Conservation (phyloP, 192 early-diverging fungal species). For the Kickxella alabastrina region DNA sequence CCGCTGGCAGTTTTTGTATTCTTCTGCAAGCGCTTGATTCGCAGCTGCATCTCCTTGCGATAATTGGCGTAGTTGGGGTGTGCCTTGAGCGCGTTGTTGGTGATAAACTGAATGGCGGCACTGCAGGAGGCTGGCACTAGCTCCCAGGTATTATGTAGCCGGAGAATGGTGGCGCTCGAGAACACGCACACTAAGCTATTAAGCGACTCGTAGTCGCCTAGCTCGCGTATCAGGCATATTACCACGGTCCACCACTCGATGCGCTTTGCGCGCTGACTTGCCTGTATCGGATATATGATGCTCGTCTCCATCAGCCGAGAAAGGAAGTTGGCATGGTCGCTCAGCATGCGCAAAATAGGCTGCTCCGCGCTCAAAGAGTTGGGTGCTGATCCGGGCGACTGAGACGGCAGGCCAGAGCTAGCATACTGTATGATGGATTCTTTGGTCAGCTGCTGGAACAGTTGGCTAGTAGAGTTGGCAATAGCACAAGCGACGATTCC, state of each 20-base stretch:
- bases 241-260: conserved; percentile 48
- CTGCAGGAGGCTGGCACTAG: conserved; percentile 28
- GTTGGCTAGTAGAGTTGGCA: conserved; percentile 43
- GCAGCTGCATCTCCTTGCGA: conserved; percentile 33
- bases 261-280: conserved; percentile 29
- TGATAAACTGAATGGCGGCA: conserved; percentile 32
- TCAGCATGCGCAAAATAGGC: conserved; percentile 29
- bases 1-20: conserved; percentile 1
- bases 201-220: conserved; percentile 51
- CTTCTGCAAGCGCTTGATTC: conserved; percentile 20
- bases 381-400: too few species aligned
- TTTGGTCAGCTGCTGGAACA: conserved; percentile 34
- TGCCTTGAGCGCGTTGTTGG: conserved; percentile 41
- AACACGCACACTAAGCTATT: conserved; percentile 47
- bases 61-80: conserved; percentile 45
- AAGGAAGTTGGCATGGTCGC: conserved; percentile 49
- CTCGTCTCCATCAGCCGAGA: conserved; percentile 38
- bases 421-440: conserved; percentile 26
- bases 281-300: conserved; percentile 31
- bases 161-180: conserved; percentile 21
- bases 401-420: background rate
- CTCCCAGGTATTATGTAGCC: conserved; percentile 35
- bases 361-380: conserved; percentile 7
- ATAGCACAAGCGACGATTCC: conserved; percentile 44
- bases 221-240: conserved; percentile 37